A percentile compares a stretch with the other conserved stretches of the same genome.
Conservation (phyloP, 176 grass and related monocot genomes). For the Raddia distichophylla region DNA sequence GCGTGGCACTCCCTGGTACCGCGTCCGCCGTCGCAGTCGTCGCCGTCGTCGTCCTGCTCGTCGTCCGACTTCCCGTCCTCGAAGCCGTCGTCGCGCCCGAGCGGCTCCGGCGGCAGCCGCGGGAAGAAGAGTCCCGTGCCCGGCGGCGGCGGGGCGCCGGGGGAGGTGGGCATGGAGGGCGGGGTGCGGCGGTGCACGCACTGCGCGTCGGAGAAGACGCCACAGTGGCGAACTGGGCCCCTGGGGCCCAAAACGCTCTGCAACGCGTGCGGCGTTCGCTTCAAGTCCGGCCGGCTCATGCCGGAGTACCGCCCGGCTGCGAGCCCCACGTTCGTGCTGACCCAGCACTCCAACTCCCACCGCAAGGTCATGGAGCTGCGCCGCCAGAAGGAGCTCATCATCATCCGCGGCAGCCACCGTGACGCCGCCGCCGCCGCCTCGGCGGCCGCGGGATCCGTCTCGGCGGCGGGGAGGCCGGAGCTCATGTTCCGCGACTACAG, state of each 20-base stretch:
- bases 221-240: slow-evolving; percentile 95
- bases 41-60: slow-evolving; percentile 82
- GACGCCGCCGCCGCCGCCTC: slow-evolving; percentile 44
- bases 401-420: slow-evolving; percentile 63
- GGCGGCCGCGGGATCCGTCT: slow-evolving; percentile 20
- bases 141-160: slow-evolving; percentile 3
- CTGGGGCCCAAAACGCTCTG: slow-evolving; percentile 97
- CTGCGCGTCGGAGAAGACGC: slow-evolving; percentile 99
- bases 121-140: slow-evolving; percentile 53
- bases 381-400: slow-evolving; percentile 88
- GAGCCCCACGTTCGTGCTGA: slow-evolving; percentile 93
- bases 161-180: slow-evolving; percentile 59
- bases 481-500: slow-evolving; percentile 83
- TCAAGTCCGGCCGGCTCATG: slow-evolving; percentile 87
- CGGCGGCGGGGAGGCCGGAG: slow-evolving; percentile 56
- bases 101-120: slow-evolving; percentile 19
- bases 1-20: slow-evolving; percentile 77
- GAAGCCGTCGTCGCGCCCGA: slow-evolving; percentile 33
- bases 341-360: slow-evolving; percentile 99
- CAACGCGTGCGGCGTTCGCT: slow-evolving; percentile 98
- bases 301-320: slow-evolving; percentile 94
- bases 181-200: slow-evolving; percentile 91
- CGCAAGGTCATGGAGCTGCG: slow-evolving; percentile 99
- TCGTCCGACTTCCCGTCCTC: slow-evolving; percentile 84
- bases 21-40: slow-evolving; percentile 48